Evolutionary conservation across 345 rosid species (phyloP), one percentile per base, ranked within the genome.

Genomic region (Erucastrum elatum): DNA sequence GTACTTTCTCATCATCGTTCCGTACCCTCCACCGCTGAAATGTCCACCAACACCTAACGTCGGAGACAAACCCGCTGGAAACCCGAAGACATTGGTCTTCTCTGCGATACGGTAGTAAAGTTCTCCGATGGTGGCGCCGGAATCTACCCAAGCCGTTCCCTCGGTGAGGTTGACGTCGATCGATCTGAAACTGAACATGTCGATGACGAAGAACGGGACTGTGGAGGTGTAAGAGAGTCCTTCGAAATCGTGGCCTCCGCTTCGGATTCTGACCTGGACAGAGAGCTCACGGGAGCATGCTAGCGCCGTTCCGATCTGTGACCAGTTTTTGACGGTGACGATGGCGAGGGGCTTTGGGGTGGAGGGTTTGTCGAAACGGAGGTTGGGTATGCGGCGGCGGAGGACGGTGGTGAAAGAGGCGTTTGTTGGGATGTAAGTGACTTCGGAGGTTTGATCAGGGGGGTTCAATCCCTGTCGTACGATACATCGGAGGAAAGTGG

Each of bases 11-110:
- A 86, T 66, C 84, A 90, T 25, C 15, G 71, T 76, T 10, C 90
- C 90, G 29, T 87, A 86, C 27, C 91, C 91, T 4, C 89, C 91
- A 3, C 90, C 90, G 1, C 84, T 80, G 2, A 90, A 41, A 76
- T 88, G 89, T 2, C 94, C 89, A 1, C 89, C 91, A 4, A 86
- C 82, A 0, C 90, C 88, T 0, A 86, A 69, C 0, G 86, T 81
- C 3, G 82, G 73, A 26, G 74, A 79, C 17, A 86, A 73, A 4
- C 87, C 89, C 1, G 86, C 86, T 1, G 87, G 86, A 46, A 84
- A 86, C 0, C 76, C 89, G 17, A 78, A 83, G 3, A 55, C 75
- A 2, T 80, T 81, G 37, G 82, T 81, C 33, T 81, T 81, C 34
- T 84, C 65, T 0, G 85, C 80, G 37, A 86, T 86, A 2, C 62